These are phyloP conservation scores for Silene noctiflora DNA, from an alignment of 179 eudicot species.

Conservation along the genomic window DNA sequence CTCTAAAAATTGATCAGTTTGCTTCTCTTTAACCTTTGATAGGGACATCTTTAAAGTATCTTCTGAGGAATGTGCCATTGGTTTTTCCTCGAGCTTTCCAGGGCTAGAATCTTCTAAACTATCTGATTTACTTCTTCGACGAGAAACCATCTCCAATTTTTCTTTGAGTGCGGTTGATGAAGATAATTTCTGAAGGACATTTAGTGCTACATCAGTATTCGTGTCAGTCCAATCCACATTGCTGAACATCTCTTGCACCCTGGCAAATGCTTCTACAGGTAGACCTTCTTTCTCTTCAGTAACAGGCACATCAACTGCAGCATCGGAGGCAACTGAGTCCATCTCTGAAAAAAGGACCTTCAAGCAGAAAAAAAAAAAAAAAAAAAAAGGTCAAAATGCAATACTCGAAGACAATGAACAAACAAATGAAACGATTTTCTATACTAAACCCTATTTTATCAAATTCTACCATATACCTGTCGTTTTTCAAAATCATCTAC, in stretches of 20 bases:
- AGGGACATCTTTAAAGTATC: conserved; percentile 22
- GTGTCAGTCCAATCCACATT: conserved; percentile 58
- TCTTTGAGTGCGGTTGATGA: conserved; percentile 38
- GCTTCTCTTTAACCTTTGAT: not conserved
- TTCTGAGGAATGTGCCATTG: conserved; percentile 25
- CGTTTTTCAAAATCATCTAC: too few species aligned
- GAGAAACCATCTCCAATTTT: conserved; percentile 37
- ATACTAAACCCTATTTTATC: too few species aligned
- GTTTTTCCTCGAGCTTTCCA: conserved; percentile 27
- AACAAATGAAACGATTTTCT: too few species aligned
- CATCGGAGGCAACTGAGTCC: conserved; percentile 43
- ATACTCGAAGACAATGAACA: not conserved
- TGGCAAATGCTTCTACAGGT: conserved; percentile 76
- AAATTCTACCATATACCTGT: too few species aligned
- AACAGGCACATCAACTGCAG: conserved; percentile 36
- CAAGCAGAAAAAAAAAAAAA: conserved; percentile 10
- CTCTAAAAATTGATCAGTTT: too few species aligned
- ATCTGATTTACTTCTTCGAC: conserved; percentile 20
- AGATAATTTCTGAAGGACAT: conserved; percentile 44
- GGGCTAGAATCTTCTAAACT: conserved; percentile 24
- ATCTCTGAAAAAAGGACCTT: conserved; percentile 81
- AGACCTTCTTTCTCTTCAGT: conserved; percentile 56
- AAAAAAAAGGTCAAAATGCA: not conserved
- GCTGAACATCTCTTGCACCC: conserved; percentile 64
- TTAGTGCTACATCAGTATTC: conserved; percentile 38